Percentiles rank a stretch among this genome's conserved stretches.
Evolutionary conservation across 305 asterid genomes (phyloP).

Genomic region (Stenogyne calaminthoides): DNA sequence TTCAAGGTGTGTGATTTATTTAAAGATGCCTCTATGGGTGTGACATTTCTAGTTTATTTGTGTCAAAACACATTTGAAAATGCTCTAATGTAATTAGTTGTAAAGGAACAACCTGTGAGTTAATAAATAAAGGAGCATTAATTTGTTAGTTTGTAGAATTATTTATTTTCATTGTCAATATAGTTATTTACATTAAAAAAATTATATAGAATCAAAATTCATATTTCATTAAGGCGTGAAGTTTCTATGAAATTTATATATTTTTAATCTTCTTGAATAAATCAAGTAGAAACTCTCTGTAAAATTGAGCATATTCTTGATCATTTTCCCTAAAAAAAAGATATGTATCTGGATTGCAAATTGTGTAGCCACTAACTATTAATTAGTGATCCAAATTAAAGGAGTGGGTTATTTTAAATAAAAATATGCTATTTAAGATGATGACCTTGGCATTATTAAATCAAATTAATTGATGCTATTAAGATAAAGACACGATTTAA

Average conservation of each 20-base stretch:
- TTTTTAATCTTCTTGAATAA: not conserved
- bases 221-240: not conserved
- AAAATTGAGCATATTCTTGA: not conserved
- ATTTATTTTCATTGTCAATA: too few species aligned
- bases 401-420: not conserved
- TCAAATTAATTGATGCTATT: not conserved
- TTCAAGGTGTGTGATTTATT: not conserved
- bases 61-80: not conserved
- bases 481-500: constrained; percentile 8
- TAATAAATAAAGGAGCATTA: too few species aligned
- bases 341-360: not conserved
- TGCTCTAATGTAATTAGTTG: not conserved
- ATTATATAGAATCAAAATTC: too few species aligned
- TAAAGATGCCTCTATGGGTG: not conserved
- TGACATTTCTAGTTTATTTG: not conserved
- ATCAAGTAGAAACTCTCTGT: not conserved
- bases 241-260: not conserved
- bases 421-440: too few species aligned
- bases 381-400: not conserved
- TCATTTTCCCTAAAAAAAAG: not conserved
- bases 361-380: constrained; percentile 1
- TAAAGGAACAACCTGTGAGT: not conserved
- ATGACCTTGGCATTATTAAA: not conserved
- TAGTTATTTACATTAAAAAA: too few species aligned
- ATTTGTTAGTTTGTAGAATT: too few species aligned